Evolutionary conservation across 345 rosid species (phyloP), one percentile per base, ranked within the genome.

Genomic region (Hypericum androsaemum): DNA sequence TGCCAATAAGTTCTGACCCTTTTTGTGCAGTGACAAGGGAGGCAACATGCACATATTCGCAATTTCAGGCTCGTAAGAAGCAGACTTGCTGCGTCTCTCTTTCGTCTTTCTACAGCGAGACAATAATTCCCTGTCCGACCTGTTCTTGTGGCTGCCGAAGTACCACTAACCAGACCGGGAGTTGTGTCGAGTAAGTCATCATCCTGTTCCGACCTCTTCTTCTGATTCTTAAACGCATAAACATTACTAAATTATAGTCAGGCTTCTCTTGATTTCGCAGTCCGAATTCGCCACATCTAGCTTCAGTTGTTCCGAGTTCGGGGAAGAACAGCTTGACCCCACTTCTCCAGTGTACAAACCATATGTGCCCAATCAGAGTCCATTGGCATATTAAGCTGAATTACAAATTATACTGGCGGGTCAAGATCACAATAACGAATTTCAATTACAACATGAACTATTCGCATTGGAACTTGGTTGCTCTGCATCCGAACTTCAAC

Each of bases 21-120:
- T 10, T 66, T 53, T 10, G 43, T 70, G 59, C 64, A 90, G 98
- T 90, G 95, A 87, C 98, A 37, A 87, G 98, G 98, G 86, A 90
- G 52, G 80, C 79, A 46, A 77, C 95, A 0, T 90, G 98, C 64
- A 82, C 82, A 16, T 87, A 84, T 57, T 90, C 98, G 1, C 98
- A 90, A 62, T 79, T 84, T 62, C 76, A 84, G 45, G 84, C 92
- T 45, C 80, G 65, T 53, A 81, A 71, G 62, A 67, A 82, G 38
- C 98, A 95, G 5, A 74, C 82, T 55, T 90, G 96, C 64, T 90
- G 98, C 39, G 96, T 87, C 49, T 90, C 98, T 1, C 86, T 90
- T 53, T 82, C 98, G 45, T 76, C 96, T 13, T 90, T 90, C 79
- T 84, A 87, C 58, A 82, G 80, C 10, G 50, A 72, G 60, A 79